Percentiles rank a stretch among this genome's conserved stretches.
Evolutionary conservation across 2,329 filamentous ascomycete genomes (phyloP).

Genomic region (Botrytis aclada): DNA sequence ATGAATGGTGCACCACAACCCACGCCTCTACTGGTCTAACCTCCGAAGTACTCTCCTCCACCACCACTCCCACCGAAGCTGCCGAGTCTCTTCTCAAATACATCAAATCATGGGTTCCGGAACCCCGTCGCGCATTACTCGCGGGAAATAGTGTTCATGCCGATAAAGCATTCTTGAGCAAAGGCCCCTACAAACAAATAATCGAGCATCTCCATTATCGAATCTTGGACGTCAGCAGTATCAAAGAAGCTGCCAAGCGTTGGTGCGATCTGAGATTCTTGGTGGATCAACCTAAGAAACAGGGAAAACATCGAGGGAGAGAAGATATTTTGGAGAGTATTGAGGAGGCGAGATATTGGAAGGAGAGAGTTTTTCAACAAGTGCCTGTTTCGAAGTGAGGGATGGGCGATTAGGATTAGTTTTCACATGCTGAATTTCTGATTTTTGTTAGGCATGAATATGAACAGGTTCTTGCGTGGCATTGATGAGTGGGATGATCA

Average conservation of each 20-base stretch:
- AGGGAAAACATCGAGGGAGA: slow-evolving; percentile 73
- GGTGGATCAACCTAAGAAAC: slow-evolving; percentile 66
- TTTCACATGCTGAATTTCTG: background rate
- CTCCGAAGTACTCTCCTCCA: slow-evolving; percentile 68
- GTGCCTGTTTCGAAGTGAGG: background rate
- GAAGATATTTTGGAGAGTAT: slow-evolving; percentile 96
- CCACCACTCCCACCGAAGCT: slow-evolving; percentile 64
- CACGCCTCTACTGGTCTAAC: slow-evolving; percentile 83
- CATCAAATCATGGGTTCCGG: slow-evolving; percentile 68
- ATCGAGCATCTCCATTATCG: slow-evolving; percentile 81
- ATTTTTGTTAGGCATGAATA: background rate
- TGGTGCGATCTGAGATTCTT: slow-evolving; percentile 69
- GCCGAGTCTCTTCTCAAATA: slow-evolving; percentile 74
- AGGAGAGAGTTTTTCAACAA: slow-evolving; percentile 60
- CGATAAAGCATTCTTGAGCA: slow-evolving; percentile 76
- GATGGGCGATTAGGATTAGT: background rate
- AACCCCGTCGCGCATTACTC: slow-evolving; percentile 65
- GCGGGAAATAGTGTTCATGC: slow-evolving; percentile 94
- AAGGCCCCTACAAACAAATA: slow-evolving; percentile 69
- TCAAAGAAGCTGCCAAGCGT: slow-evolving; percentile 84
- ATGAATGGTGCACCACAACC: slow-evolving; percentile 81
- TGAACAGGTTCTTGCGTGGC: background rate
- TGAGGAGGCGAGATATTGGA: slow-evolving; percentile 82
- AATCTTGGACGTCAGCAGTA: slow-evolving; percentile 83
- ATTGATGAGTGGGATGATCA: background rate